Conservation (phyloP, 2,329 filamentous ascomycete species). For the Xylaria sp. region DNA sequence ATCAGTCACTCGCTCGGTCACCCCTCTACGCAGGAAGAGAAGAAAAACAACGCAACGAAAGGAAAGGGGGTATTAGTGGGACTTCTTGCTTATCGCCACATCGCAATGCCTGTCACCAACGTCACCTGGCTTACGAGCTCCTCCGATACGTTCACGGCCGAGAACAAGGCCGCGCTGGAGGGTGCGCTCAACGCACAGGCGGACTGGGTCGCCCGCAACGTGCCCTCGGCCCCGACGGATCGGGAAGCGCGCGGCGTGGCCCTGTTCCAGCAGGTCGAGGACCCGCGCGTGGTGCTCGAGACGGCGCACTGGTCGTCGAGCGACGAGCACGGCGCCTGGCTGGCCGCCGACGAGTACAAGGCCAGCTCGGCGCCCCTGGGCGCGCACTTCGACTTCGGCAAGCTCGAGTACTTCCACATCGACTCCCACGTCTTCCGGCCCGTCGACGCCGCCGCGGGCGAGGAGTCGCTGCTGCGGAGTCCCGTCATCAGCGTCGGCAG, state of each 20-base stretch:
- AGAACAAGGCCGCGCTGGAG: slow-evolving; percentile 55
- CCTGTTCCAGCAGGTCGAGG: slow-evolving; percentile 52
- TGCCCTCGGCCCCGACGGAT: slow-evolving; percentile 51
- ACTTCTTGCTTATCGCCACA: slow-evolving; percentile 3
- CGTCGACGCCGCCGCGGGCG: slow-evolving; percentile 23
- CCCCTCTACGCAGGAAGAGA: background rate
- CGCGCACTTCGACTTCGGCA: slow-evolving; percentile 50
- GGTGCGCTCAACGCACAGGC: slow-evolving; percentile 56
- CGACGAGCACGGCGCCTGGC: slow-evolving; percentile 57
- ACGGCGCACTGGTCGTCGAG: slow-evolving; percentile 59
- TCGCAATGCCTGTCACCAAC: slow-evolving; percentile 45
- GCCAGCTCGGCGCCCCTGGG: slow-evolving; percentile 50
- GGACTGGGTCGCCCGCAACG: slow-evolving; percentile 54
- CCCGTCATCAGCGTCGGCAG: slow-evolving; percentile 55
- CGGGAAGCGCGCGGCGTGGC: slow-evolving; percentile 51
- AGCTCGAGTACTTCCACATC: slow-evolving; percentile 57
- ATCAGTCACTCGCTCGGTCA: background rate
- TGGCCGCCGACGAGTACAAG: slow-evolving; percentile 56
- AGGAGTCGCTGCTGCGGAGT: slow-evolving; percentile 44
- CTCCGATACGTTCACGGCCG: slow-evolving; percentile 47
- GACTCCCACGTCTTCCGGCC: slow-evolving; percentile 46
- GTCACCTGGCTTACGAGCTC: slow-evolving; percentile 45
- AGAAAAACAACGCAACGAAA: background rate
- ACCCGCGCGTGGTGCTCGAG: slow-evolving; percentile 55
- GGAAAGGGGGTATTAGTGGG: background rate